A percentile compares a stretch with the other conserved stretches of the same genome.
Conservation (phyloP, 176 grass and related monocot species). For the Melocanna baccifera region DNA sequence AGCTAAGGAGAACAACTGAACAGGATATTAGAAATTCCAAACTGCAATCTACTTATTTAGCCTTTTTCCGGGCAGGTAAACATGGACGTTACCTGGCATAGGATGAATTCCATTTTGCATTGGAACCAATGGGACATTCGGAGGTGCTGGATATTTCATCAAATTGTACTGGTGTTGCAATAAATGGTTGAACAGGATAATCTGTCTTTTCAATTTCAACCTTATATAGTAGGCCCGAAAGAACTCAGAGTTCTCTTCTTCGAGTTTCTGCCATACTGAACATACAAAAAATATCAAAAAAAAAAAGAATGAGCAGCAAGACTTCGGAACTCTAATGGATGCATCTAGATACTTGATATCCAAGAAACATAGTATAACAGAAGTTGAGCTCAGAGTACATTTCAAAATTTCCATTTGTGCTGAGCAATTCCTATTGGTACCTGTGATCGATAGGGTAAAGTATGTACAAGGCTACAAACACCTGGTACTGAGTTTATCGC, state of each 20-base stretch:
- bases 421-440: background rate
- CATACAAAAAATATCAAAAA: constrained; percentile 14
- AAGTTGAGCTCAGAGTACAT: constrained; percentile 19
- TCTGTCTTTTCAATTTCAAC: constrained; percentile 92
- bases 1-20: background rate
- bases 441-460: background rate
- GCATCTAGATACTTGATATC: background rate
- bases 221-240: constrained; percentile 97
- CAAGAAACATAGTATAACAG: background rate
- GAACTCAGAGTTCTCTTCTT: constrained; percentile 97
- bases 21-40: background rate
- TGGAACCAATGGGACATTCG: constrained; percentile 64
- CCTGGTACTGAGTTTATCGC: background rate
- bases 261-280: constrained; percentile 99
- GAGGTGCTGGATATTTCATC: constrained; percentile 76
- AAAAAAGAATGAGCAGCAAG: constrained; percentile 18
- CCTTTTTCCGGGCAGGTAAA: background rate
- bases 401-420: background rate
- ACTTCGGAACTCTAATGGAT: background rate
- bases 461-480: background rate
- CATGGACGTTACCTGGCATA: constrained; percentile 67
- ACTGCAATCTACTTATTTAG: background rate
- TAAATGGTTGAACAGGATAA: constrained; percentile 93
- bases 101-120: constrained; percentile 89
- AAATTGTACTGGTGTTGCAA: constrained; percentile 89